Conservation (phyloP, 73 alveolate genomes). For the Blepharisma stoltei region DNA sequence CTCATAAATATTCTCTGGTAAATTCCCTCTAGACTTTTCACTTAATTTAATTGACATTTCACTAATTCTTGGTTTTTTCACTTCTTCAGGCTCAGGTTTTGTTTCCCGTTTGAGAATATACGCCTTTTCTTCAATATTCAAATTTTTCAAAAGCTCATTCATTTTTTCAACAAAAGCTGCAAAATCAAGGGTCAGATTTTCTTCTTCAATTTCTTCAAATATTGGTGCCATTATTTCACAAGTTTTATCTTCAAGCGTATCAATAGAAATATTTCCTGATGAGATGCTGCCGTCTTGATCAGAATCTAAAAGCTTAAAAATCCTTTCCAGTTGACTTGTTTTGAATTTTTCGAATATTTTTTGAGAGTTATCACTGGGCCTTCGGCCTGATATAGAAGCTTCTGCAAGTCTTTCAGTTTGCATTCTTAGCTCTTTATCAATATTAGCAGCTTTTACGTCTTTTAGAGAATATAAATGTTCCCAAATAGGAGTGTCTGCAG, state of each 20-base stretch:
- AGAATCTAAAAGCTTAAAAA: background rate
- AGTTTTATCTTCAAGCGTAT: background rate
- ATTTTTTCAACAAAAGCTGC: background rate
- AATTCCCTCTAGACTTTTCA: background rate
- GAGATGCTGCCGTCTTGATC: conserved; percentile 25
- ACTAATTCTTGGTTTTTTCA: background rate
- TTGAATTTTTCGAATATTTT: conserved; percentile 18
- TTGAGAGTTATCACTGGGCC: background rate
- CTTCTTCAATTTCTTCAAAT: background rate
- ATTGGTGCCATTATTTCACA: conserved; percentile 1
- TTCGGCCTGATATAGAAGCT: background rate
- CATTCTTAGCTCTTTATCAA: background rate
- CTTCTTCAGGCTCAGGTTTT: background rate
- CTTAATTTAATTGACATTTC: background rate
- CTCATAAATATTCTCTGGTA: background rate
- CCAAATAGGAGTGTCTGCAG: conserved; percentile 13
- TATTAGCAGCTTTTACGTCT: background rate
- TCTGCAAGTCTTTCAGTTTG: background rate
- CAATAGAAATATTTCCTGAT: background rate
- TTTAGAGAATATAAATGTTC: conserved; percentile 1
- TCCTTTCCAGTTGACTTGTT: background rate
- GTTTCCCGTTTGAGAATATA: background rate
- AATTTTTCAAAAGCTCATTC: background rate
- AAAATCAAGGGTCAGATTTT: background rate
- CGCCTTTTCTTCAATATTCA: background rate